These are phyloP conservation scores for Solanum rostratum DNA, from an alignment of 257 asterid species.

Conservation along the genomic window DNA sequence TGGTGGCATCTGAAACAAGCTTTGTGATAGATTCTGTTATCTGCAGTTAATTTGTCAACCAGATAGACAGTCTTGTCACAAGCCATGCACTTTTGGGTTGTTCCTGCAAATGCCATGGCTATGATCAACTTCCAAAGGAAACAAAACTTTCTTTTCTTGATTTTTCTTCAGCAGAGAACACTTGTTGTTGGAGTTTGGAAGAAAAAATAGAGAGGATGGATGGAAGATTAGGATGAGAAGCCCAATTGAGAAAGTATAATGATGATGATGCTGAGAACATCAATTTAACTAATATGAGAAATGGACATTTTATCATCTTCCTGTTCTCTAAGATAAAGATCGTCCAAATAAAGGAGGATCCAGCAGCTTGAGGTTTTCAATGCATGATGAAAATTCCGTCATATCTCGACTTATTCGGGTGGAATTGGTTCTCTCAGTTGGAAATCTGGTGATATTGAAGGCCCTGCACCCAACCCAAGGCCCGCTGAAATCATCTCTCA, in stretches of 20 bases:
- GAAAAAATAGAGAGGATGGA: neutral
- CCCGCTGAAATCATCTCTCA: neutral
- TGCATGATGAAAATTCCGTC: neutral
- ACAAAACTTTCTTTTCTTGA: too few species aligned
- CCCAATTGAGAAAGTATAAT: conserved; percentile 4
- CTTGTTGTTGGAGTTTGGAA: neutral
- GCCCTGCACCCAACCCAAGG: too few species aligned
- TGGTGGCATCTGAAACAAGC: conserved; percentile 97
- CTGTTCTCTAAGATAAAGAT: too few species aligned
- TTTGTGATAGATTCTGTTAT: conserved; percentile 78
- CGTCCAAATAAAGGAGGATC: too few species aligned
- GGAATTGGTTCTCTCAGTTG: neutral
- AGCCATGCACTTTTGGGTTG: conserved; percentile 97
- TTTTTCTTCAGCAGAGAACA: neutral
- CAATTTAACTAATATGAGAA: conserved; percentile 20
- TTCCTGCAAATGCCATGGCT: conserved; percentile 93
- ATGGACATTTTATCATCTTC: conserved; percentile 18
- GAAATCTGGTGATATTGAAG: neutral
- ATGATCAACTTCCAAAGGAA: neutral
- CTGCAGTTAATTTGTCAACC: conserved; percentile 86
- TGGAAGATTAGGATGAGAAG: conserved; percentile 17
- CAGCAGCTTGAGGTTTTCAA: neutral
- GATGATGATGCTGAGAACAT: conserved; percentile 12
- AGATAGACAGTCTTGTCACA: conserved; percentile 88
- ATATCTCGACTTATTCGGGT: neutral